Conservation (phyloP, 352 stramenopile genomes). For the Phytophthora tentaculata region DNA sequence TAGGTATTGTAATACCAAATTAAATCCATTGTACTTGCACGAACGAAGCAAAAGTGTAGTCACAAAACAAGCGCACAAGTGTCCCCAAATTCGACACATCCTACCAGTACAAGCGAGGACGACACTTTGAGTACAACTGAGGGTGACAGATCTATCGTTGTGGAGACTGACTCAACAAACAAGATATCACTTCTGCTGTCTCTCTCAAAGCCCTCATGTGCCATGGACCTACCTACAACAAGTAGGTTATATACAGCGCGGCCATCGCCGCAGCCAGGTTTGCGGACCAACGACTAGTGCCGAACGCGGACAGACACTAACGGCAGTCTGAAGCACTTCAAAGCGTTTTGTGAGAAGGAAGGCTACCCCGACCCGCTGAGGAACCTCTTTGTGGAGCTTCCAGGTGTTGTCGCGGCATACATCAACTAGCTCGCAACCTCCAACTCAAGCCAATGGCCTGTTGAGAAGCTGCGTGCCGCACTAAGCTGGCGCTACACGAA, state of each 20-base stretch:
- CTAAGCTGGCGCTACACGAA: conserved; percentile 12
- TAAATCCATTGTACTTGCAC: too few species aligned
- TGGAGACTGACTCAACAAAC: neutral
- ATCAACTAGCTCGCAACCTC: neutral
- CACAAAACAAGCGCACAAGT: too few species aligned
- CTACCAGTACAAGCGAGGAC: neutral
- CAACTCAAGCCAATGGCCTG: neutral
- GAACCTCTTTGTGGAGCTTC: neutral
- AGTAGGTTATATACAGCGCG: neutral
- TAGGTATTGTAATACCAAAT: too few species aligned
- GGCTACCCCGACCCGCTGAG: neutral
- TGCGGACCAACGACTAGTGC: neutral
- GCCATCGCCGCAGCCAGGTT: neutral
- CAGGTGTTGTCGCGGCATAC: neutral
- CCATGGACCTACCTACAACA: neutral
- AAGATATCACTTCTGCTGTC: neutral
- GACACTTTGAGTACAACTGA: neutral
- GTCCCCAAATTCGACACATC: too few species aligned
- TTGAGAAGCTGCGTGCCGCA: neutral
- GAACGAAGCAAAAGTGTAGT: too few species aligned
- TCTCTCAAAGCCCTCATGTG: neutral
- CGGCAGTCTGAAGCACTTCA: neutral
- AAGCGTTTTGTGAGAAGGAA: neutral
- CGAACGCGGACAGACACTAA: neutral
- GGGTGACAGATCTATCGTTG: neutral